phyloP scores from a whole-genome alignment of 805 yeast genomes.

The Lipomyces lipofer region DNA sequence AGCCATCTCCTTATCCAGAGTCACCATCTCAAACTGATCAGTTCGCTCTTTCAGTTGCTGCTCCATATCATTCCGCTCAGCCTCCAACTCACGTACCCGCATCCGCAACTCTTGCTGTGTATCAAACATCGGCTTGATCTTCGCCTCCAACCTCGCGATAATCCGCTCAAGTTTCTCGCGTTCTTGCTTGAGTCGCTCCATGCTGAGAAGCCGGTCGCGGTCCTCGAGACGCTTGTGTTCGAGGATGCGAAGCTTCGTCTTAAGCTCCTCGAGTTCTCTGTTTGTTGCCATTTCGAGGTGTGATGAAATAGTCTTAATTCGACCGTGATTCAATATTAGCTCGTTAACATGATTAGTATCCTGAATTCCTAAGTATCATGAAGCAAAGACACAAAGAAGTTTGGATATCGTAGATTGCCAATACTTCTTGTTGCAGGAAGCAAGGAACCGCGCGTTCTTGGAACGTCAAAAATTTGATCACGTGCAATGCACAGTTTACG shows the following conservation, averaged over 20 bases:
- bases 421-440: too few relatives aligned
- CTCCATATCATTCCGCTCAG: slow-evolving; percentile 27
- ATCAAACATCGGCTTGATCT: slow-evolving; percentile 38
- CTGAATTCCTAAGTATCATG: too few relatives aligned
- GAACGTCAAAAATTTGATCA: too few relatives aligned
- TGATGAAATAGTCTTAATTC: background rate
- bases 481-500: too few relatives aligned
- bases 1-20: slow-evolving; percentile 42
- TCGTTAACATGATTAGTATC: too few relatives aligned
- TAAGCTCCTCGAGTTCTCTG: slow-evolving; percentile 8
- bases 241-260: slow-evolving; percentile 22
- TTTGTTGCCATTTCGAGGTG: background rate
- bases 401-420: too few relatives aligned
- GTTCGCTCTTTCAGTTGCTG: slow-evolving; percentile 27
- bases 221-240: slow-evolving; percentile 35
- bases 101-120: slow-evolving; percentile 34
- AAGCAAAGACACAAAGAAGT: too few relatives aligned
- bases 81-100: slow-evolving; percentile 27
- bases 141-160: slow-evolving; percentile 36
- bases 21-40: slow-evolving; percentile 39
- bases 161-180: slow-evolving; percentile 33
- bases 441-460: too few relatives aligned
- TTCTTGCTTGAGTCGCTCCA: slow-evolving; percentile 31
- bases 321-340: too few relatives aligned
- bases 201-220: slow-evolving; percentile 24